phyloP scores from a whole-genome alignment of 2,329 filamentous ascomycete genomes.

The Colletotrichum sp. region DNA sequence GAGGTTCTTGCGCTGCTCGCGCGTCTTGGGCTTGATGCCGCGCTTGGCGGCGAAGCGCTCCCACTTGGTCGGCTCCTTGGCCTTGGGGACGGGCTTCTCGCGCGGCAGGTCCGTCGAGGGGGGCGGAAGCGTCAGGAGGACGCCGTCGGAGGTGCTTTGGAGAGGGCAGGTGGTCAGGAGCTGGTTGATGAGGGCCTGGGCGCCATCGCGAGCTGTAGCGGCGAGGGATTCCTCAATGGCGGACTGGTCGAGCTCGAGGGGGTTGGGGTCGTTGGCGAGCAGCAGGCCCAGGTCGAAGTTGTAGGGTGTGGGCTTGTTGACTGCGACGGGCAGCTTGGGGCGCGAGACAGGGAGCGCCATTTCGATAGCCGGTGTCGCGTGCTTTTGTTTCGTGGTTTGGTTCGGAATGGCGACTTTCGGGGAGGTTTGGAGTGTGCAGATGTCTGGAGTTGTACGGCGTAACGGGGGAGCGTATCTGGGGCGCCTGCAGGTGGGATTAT shows the following conservation, averaged over 20 bases:
- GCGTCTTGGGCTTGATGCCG: conserved; percentile 89
- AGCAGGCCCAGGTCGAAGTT: conserved; percentile 92
- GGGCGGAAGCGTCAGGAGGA: conserved; percentile 79
- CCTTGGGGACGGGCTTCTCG: conserved; percentile 87
- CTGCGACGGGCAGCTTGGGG: conserved; percentile 64
- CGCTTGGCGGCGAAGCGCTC: conserved; percentile 96
- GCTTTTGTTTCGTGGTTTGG: background rate
- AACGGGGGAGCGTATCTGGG: background rate
- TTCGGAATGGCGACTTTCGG: background rate
- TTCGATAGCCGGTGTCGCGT: conserved; percentile 3
- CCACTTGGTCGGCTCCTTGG: conserved; percentile 90
- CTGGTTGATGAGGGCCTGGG: conserved; percentile 92
- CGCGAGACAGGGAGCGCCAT: conserved; percentile 43
- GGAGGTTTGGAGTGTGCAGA: background rate
- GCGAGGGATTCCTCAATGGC: conserved; percentile 72
- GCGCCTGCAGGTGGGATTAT: background rate
- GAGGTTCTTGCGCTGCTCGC: conserved; percentile 75
- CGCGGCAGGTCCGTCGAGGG: conserved; percentile 77
- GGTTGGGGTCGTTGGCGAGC: conserved; percentile 86
- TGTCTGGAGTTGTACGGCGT: background rate
- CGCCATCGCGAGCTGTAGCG: conserved; percentile 81
- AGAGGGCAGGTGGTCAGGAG: conserved; percentile 88
- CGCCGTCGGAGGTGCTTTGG: conserved; percentile 69
- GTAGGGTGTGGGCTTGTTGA: conserved; percentile 86
- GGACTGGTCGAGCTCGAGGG: conserved; percentile 62